Evolutionary conservation across 805 yeast species (phyloP).

Genomic region (Myxozyma monticola): DNA sequence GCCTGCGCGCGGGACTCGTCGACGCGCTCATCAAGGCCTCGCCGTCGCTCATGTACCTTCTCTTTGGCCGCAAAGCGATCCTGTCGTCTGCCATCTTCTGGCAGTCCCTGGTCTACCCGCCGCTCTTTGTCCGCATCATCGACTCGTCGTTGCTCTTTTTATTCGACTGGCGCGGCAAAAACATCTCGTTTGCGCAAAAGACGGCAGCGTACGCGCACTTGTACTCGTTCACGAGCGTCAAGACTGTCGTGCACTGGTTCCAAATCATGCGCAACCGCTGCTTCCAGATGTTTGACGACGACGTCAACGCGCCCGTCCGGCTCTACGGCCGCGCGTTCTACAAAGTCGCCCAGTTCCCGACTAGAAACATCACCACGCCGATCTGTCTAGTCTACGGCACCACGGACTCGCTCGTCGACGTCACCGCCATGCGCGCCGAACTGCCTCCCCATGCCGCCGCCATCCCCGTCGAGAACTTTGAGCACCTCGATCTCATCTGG

Average conservation of each 20-base stretch:
- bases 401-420: conserved; percentile 81
- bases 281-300: conserved; percentile 89
- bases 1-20: conserved; percentile 71
- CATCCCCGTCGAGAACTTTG: conserved; percentile 66
- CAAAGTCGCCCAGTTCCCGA: conserved; percentile 62
- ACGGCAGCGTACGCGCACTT: conserved; percentile 79
- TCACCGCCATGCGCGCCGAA: conserved; percentile 66
- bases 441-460: conserved; percentile 54
- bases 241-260: conserved; percentile 94
- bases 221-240: conserved; percentile 88
- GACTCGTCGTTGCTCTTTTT: conserved; percentile 66
- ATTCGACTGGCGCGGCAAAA: conserved; percentile 76
- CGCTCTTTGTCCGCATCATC: conserved; percentile 67
- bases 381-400: conserved; percentile 78
- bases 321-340: conserved; percentile 44
- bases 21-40: conserved; percentile 74
- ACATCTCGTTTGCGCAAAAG: conserved; percentile 74
- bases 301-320: conserved; percentile 33
- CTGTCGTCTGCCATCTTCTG: conserved; percentile 77
- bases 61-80: conserved; percentile 74
- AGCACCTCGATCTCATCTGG: conserved; percentile 91
- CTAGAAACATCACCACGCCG: conserved; percentile 67
- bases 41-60: conserved; percentile 65
- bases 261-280: conserved; percentile 75
- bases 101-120: conserved; percentile 76